Percentiles rank a stretch among this genome's conserved stretches.
These are phyloP conservation scores for Jimgerdemannia lactiflua DNA, from an alignment of 192 early-diverging fungal species.

Conservation along the genomic window DNA sequence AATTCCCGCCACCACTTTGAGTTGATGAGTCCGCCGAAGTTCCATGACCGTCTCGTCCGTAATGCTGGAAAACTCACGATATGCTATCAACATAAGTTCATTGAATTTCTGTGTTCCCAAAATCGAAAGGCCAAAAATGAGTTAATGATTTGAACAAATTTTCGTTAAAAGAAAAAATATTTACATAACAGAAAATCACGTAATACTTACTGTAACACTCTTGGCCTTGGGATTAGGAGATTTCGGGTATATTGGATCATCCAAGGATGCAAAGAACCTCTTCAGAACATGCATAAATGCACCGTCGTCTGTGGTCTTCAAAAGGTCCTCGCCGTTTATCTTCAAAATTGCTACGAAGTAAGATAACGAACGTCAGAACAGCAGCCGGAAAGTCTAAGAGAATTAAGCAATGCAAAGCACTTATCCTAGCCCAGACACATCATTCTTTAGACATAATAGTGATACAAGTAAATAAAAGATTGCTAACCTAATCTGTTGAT, in stretches of 20 bases:
- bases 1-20: constrained; percentile 90
- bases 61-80: constrained; percentile 85
- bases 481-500: neutral
- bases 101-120: constrained; percentile 65
- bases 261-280: constrained; percentile 79
- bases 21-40: constrained; percentile 78
- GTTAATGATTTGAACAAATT: too few species aligned
- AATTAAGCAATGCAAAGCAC: too few species aligned
- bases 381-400: too few species aligned
- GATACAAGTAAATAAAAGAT: neutral
- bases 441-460: too few species aligned
- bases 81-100: constrained; percentile 87
- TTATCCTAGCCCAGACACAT: too few species aligned
- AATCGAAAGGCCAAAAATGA: too few species aligned
- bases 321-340: constrained; percentile 78
- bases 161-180: neutral
- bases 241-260: constrained; percentile 68
- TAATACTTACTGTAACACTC: constrained; percentile 42
- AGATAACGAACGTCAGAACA: neutral
- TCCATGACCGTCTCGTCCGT: constrained; percentile 74
- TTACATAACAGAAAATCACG: neutral
- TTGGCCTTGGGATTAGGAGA: constrained; percentile 48
- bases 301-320: constrained; percentile 70
- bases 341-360: constrained; percentile 74
- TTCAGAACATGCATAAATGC: constrained; percentile 83